Conservation (phyloP, 2,329 filamentous ascomycete genomes). For the Mycosphaerella arachidis region DNA sequence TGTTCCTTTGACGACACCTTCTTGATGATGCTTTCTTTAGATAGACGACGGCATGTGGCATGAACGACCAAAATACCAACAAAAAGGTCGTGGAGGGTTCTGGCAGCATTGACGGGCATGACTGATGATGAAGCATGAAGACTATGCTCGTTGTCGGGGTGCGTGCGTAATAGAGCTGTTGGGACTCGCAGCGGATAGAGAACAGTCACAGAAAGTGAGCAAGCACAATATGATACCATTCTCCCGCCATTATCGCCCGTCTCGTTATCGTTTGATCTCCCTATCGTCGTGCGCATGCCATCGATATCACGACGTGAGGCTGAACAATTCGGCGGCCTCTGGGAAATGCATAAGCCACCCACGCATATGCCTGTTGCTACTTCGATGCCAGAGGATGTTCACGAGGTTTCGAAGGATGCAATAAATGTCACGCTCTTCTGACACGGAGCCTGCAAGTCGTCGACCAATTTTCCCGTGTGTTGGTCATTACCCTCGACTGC, state of each 20-base stretch:
- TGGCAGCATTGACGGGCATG: slow-evolving; percentile 4
- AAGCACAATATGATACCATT: background rate
- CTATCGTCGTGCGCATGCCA: too few relatives aligned
- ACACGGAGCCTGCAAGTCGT: too few relatives aligned
- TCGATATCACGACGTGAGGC: too few relatives aligned
- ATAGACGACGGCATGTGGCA: slow-evolving; percentile 5
- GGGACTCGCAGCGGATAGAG: background rate
- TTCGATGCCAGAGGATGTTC: too few relatives aligned
- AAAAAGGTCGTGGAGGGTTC: slow-evolving; percentile 4
- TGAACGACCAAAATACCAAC: background rate
- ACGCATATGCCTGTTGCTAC: too few relatives aligned
- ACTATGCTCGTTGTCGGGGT: background rate
- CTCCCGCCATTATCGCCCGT: background rate
- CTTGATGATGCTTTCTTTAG: background rate
- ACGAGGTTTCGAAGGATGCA: too few relatives aligned
- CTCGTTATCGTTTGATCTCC: too few relatives aligned
- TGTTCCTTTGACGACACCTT: background rate
- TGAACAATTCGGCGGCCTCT: too few relatives aligned
- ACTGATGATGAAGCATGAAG: background rate
- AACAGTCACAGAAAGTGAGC: background rate
- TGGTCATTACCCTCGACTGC: too few relatives aligned
- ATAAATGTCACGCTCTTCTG: too few relatives aligned
- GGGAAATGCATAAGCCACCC: too few relatives aligned
- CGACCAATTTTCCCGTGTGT: too few relatives aligned
- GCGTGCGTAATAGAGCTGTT: background rate